Conservation (phyloP, 495 filamentous ascomycete genomes). For the Sordaria brevicollis region DNA sequence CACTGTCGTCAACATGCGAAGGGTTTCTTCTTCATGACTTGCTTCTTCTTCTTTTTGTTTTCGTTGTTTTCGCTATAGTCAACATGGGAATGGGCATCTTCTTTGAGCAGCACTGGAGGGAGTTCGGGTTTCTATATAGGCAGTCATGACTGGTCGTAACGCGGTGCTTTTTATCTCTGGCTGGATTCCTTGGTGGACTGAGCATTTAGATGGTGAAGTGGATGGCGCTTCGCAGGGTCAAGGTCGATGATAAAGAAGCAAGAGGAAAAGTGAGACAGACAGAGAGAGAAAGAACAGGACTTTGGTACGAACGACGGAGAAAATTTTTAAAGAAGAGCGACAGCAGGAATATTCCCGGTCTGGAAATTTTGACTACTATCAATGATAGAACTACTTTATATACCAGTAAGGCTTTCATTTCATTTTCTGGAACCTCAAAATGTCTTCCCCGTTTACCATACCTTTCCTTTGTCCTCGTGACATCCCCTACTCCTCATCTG, state of each 20-base stretch:
- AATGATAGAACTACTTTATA: neutral
- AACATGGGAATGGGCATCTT: neutral
- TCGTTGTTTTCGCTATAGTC: too few relatives aligned
- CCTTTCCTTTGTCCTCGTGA: neutral
- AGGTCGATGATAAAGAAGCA: neutral
- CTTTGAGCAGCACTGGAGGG: neutral
- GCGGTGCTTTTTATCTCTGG: neutral
- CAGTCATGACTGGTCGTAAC: neutral
- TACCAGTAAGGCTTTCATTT: neutral
- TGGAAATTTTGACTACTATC: neutral
- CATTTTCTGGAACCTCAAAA: neutral
- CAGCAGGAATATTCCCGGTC: neutral
- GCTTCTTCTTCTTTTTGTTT: neutral
- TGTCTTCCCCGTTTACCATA: neutral
- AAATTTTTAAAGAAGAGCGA: too few relatives aligned
- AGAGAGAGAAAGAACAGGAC: neutral
- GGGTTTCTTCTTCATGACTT: neutral
- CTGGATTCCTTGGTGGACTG: neutral
- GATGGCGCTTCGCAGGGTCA: neutral
- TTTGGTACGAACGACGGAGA: too few relatives aligned
- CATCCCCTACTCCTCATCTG: neutral
- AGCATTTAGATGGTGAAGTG: neutral
- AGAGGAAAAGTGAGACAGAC: too few relatives aligned
- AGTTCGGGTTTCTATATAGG: neutral
- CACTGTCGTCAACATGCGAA: neutral